These are phyloP conservation scores for Porpolomopsis calyptriformis DNA, from an alignment of 768 basidiomycete species.

Conservation along the genomic window DNA sequence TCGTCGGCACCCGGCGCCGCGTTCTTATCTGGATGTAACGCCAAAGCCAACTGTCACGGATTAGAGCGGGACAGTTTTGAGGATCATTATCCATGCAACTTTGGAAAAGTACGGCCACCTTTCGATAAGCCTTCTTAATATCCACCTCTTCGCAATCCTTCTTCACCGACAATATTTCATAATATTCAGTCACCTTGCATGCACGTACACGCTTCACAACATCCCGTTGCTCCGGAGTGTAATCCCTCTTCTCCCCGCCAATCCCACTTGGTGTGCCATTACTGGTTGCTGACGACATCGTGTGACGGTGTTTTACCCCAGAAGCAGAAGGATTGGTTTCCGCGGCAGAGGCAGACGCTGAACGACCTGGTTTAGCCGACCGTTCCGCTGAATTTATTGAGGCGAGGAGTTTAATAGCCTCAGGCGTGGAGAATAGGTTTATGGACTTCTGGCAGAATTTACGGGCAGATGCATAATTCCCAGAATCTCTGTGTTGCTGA, in stretches of 20 bases:
- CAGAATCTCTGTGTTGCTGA: slow-evolving; percentile 58
- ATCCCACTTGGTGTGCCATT: slow-evolving; percentile 51
- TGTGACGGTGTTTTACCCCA: slow-evolving; percentile 55
- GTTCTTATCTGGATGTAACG: slow-evolving; percentile 87
- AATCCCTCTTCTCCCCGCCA: slow-evolving; percentile 71
- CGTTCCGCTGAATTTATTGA: slow-evolving; percentile 43
- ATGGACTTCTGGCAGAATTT: slow-evolving; percentile 88
- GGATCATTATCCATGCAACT: slow-evolving; percentile 2
- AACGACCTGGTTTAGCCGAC: slow-evolving; percentile 29
- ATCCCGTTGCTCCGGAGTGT: slow-evolving; percentile 71
- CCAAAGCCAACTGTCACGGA: slow-evolving; percentile 63
- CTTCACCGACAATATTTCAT: slow-evolving; percentile 77
- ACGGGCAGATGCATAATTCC: slow-evolving; percentile 66
- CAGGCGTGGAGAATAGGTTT: slow-evolving; percentile 66
- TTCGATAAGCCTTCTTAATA: slow-evolving; percentile 92
- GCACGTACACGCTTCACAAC: slow-evolving; percentile 77
- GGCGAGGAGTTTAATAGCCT: slow-evolving; percentile 58
- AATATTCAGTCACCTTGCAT: slow-evolving; percentile 87
- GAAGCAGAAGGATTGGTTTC: slow-evolving; percentile 69
- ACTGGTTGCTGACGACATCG: slow-evolving; percentile 21
- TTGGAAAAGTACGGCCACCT: slow-evolving; percentile 42
- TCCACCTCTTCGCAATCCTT: slow-evolving; percentile 75
- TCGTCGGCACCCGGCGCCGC: slow-evolving; percentile 98
- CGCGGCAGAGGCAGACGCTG: slow-evolving; percentile 32
- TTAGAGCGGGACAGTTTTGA: neutral